Evolutionary conservation across 2,329 filamentous ascomycete genomes (phyloP), one percentile per base, ranked within the genome.

Genomic region (Hypoxylon sp.): DNA sequence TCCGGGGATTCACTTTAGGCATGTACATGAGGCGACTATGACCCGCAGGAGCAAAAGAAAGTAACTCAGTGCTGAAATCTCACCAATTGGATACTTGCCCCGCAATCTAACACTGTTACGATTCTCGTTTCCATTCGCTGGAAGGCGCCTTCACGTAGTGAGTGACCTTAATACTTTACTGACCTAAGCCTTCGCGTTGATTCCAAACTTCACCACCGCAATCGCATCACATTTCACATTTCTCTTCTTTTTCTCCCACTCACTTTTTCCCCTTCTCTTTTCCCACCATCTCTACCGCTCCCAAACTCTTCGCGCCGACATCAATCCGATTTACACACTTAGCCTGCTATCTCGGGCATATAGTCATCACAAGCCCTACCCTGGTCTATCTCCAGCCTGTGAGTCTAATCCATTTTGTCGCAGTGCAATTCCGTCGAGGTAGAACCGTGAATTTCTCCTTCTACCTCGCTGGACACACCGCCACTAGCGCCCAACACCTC

Each of bases 161-260:
- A n/a, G n/a, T n/a, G n/a, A n/a, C n/a, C n/a, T n/a, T n/a, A n/a
- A n/a, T n/a, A n/a, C n/a, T n/a, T n/a, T n/a, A n/a, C n/a, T n/a
- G n/a, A n/a, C n/a, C n/a, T n/a, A n/a, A n/a, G 36, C 32, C 51
- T 55, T 58, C 55, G 55, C 47, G 55, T 58, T 55, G 51, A 55
- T 55, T 58, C 50, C 23, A 58, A 52, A 58, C 55, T 55, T 58
- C 55, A 58, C 43, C 43, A 58, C 48, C 53, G 43, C 47, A 55
- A 52, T 51, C 47, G 51, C 55, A 52, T 55, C 53, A 55, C 51
- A 35, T 38, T 50, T 45, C 21, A 37, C 27, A 36, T 30, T 49
- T 41, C 45, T 46, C 29, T 43, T 48, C 37, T 38, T 34, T n/a
- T 49, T 35, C 19, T 29, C 15, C 11, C 30, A 20, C 16, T 27